phyloP scores from a whole-genome alignment of 2,329 filamentous ascomycete genomes.

The Fonsecaea nubica region DNA sequence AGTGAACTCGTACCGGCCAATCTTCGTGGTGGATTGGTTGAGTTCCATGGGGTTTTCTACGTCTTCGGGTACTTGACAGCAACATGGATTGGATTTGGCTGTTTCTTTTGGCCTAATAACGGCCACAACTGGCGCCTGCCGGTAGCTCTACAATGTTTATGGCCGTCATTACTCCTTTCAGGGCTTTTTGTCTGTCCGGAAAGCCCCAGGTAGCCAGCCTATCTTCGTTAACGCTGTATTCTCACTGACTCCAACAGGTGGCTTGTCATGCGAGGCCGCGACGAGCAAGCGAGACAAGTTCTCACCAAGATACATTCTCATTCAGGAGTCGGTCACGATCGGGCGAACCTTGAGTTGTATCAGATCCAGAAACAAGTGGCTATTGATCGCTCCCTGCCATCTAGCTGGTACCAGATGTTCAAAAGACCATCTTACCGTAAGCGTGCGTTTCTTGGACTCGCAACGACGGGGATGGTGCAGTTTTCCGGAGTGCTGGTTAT shows the following conservation, averaged over 20 bases:
- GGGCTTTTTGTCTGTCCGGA: conserved; percentile 38
- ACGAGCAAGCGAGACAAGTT: conserved; percentile 32
- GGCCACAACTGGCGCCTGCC: conserved; percentile 19
- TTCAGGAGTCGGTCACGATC: conserved; percentile 1
- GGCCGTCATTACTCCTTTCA: conserved; percentile 28
- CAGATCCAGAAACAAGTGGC: conserved; percentile 36
- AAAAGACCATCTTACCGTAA: conserved; percentile 33
- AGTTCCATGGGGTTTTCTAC: conserved; percentile 17
- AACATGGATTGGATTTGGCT: conserved; percentile 20
- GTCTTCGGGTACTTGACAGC: conserved; percentile 17
- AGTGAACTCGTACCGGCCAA: conserved; percentile 25
- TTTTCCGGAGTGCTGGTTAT: conserved; percentile 49
- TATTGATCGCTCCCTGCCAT: conserved; percentile 26
- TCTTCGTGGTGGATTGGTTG: conserved; percentile 20
- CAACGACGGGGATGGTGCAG: conserved; percentile 27
- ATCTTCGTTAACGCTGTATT: conserved; percentile 25
- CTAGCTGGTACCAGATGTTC: conserved; percentile 29
- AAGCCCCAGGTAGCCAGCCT: background rate
- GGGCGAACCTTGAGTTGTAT: conserved; percentile 28
- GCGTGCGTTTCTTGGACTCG: conserved; percentile 27
- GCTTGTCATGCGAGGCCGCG: conserved; percentile 38
- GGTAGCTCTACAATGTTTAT: conserved; percentile 13
- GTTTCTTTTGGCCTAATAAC: conserved; percentile 11
- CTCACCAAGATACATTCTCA: conserved; percentile 31
- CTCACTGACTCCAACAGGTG: background rate